A percentile compares a stretch with the other conserved stretches of the same genome.
These are phyloP conservation scores for Debaryomyces udenii DNA, from an alignment of 1,139 yeast genomes.

Conservation along the genomic window DNA sequence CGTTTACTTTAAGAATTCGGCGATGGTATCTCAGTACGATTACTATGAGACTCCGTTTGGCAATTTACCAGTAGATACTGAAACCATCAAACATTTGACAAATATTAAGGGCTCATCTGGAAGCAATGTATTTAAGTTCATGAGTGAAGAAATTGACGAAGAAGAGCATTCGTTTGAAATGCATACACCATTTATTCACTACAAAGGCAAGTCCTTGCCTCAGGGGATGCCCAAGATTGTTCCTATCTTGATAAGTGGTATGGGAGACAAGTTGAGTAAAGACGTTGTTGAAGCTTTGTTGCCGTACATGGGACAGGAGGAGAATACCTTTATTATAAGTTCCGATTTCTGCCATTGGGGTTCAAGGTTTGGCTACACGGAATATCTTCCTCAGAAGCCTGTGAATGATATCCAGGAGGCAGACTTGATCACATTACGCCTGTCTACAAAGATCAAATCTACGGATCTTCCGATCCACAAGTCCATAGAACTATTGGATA, in stretches of 20 bases:
- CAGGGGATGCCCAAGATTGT: slow-evolving; percentile 57
- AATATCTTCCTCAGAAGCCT: slow-evolving; percentile 44
- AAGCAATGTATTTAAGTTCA: slow-evolving; percentile 45
- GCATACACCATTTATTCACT: slow-evolving; percentile 81
- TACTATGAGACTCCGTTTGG: slow-evolving; percentile 85
- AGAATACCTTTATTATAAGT: slow-evolving; percentile 75
- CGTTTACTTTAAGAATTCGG: slow-evolving; percentile 69
- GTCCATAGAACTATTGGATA: slow-evolving; percentile 74
- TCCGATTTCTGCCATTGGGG: slow-evolving; percentile 99
- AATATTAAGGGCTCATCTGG: not conserved
- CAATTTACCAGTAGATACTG: slow-evolving; percentile 62
- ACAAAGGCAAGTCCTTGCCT: slow-evolving; percentile 40
- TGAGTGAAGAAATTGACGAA: slow-evolving; percentile 67
- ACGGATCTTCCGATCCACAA: slow-evolving; percentile 54
- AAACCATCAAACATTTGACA: slow-evolving; percentile 37
- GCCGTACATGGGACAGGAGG: slow-evolving; percentile 57
- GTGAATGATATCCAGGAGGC: slow-evolving; percentile 19
- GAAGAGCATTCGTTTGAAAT: slow-evolving; percentile 94
- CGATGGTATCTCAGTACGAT: slow-evolving; percentile 56
- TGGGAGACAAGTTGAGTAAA: slow-evolving; percentile 48
- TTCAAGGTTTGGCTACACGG: slow-evolving; percentile 68
- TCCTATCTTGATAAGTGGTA: slow-evolving; percentile 80
- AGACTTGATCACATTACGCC: slow-evolving; percentile 21
- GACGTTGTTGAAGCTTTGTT: slow-evolving; percentile 51
- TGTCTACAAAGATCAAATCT: slow-evolving; percentile 16